phyloP scores from a whole-genome alignment of 768 basidiomycete genomes.

The Fomitopsis serialis region DNA sequence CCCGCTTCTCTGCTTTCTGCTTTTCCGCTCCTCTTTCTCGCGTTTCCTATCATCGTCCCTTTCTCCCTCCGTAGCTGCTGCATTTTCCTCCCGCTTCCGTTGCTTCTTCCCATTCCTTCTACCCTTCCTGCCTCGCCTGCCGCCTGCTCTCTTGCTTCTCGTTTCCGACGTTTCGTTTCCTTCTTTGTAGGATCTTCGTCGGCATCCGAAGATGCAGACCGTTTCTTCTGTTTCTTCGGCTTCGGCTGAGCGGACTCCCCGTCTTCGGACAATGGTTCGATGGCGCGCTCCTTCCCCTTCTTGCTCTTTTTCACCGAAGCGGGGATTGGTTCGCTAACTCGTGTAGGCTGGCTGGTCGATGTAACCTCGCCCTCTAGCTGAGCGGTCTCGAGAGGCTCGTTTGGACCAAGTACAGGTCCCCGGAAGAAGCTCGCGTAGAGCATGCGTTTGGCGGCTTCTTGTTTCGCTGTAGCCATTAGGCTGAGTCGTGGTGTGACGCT shows the following conservation, averaged over 20 bases:
- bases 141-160: constrained; percentile 5
- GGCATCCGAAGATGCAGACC: constrained; percentile 2
- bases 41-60: constrained; percentile 2
- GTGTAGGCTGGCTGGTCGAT: background rate
- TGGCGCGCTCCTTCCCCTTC: background rate
- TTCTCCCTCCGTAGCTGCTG: background rate
- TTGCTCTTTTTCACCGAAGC: background rate
- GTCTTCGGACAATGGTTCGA: background rate
- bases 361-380: background rate
- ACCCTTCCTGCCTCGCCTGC: background rate
- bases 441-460: constrained; percentile 67
- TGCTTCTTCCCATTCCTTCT: constrained; percentile 9
- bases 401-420: constrained; percentile 60
- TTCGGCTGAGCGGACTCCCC: background rate
- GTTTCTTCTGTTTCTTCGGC: constrained; percentile 10
- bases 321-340: background rate
- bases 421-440: constrained; percentile 82
- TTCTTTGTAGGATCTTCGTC: background rate
- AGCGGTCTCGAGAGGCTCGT: constrained; percentile 15
- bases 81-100: constrained; percentile 5
- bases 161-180: constrained; percentile 2
- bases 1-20: constrained; percentile 20
- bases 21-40: constrained; percentile 16
- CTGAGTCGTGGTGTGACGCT: constrained; percentile 33
- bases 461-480: constrained; percentile 62